phyloP scores from a whole-genome alignment of 495 filamentous ascomycete genomes.

The Cudoniella acicularis region DNA sequence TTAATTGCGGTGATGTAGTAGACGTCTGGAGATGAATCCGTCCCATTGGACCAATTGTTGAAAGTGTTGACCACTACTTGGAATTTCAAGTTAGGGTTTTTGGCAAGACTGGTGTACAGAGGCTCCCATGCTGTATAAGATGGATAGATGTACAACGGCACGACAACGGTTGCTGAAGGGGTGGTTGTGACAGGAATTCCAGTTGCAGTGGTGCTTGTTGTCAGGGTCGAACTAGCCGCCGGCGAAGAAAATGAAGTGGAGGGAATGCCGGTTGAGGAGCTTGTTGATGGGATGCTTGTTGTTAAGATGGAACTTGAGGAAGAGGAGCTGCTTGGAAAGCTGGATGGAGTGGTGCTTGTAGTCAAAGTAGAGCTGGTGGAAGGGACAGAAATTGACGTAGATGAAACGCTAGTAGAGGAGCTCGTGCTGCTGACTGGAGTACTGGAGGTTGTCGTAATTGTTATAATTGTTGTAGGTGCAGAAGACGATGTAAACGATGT shows the following conservation, averaged over 20 bases:
- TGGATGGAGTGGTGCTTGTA: no score
- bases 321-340: no score
- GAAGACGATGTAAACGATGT: no score
- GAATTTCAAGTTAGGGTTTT: slow-evolving; percentile 44
- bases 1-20: not conserved
- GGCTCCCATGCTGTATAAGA: slow-evolving; percentile 43
- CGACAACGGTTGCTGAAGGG: slow-evolving; percentile 28
- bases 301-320: not conserved
- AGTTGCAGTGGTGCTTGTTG: not conserved
- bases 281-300: not conserved
- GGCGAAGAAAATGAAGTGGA: no score
- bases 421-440: no score
- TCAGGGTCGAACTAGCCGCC: no score
- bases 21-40: slow-evolving; percentile 11
- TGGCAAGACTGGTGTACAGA: slow-evolving; percentile 35
- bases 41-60: slow-evolving; percentile 44
- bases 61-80: slow-evolving; percentile 52
- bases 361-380: no score
- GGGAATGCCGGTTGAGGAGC: not conserved
- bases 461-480: no score
- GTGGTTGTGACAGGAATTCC: not conserved
- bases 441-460: no score
- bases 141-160: slow-evolving; percentile 54
- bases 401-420: no score
- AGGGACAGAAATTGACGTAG: no score